These are phyloP conservation scores for Crinitomyces ghanaensis DNA, from an alignment of 805 yeast species.

Conservation along the genomic window DNA sequence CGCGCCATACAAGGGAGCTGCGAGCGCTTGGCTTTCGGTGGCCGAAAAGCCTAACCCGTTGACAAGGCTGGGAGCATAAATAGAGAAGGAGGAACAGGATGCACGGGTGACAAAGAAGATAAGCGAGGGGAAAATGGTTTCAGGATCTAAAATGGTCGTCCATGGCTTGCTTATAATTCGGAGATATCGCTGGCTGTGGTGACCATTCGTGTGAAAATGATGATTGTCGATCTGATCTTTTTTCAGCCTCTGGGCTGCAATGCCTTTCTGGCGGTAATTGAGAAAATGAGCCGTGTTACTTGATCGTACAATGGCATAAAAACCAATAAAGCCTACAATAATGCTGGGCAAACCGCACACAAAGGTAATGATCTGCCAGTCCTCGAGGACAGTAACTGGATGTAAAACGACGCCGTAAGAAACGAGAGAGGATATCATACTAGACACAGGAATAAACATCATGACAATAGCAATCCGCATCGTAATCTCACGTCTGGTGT, in stretches of 20 bases:
- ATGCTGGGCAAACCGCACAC: conserved; percentile 34
- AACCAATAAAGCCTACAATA: conserved; percentile 29
- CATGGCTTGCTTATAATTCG: conserved; percentile 6
- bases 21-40: conserved; percentile 33
- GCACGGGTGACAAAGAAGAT: conserved; percentile 15
- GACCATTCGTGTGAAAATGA: neutral
- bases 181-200: conserved; percentile 2
- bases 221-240: too few relatives aligned
- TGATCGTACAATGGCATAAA: conserved; percentile 24
- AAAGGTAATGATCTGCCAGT: conserved; percentile 37
- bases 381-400: conserved; percentile 31
- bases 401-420: conserved; percentile 25
- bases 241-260: conserved; percentile 10
- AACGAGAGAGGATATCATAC: conserved; percentile 50
- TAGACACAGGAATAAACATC: conserved; percentile 32
- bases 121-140: conserved; percentile 13
- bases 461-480: conserved; percentile 22
- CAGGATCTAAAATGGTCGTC: conserved; percentile 10
- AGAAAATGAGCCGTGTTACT: conserved; percentile 40
- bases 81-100: conserved; percentile 30
- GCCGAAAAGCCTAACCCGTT: conserved; percentile 31
- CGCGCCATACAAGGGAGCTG: conserved; percentile 35
- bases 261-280: conserved; percentile 26
- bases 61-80: conserved; percentile 37
- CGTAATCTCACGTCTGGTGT: conserved; percentile 21